Evolutionary conservation across 805 yeast species (phyloP).

Genomic region (Candida yuanshanica): DNA sequence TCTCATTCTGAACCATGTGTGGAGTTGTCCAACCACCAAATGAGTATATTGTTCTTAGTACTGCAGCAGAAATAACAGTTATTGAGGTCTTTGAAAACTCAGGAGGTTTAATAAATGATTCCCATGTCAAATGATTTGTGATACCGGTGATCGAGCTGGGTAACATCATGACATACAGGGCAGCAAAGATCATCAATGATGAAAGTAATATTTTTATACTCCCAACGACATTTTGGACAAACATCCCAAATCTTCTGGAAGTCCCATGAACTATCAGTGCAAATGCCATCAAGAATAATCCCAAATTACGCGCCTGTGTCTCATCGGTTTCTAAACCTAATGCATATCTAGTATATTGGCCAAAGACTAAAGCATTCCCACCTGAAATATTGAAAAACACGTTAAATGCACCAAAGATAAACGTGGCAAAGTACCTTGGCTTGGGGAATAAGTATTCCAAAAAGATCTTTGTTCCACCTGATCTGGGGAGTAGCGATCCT

Average conservation of each 20-base stretch:
- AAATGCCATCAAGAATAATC: slow-evolving; percentile 31
- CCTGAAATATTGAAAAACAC: slow-evolving; percentile 50
- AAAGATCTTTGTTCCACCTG: slow-evolving; percentile 69
- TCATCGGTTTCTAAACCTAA: slow-evolving; percentile 33
- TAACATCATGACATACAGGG: slow-evolving; percentile 45
- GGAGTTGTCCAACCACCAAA: slow-evolving; percentile 57
- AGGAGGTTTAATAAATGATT: slow-evolving; percentile 26
- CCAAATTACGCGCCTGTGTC: slow-evolving; percentile 34
- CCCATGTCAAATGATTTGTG: slow-evolving; percentile 36
- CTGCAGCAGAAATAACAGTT: slow-evolving; percentile 45
- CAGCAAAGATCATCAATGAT: slow-evolving; percentile 46
- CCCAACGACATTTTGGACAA: slow-evolving; percentile 56
- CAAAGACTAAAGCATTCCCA: slow-evolving; percentile 51
- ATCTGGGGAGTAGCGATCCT: slow-evolving; percentile 61
- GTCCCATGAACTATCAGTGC: slow-evolving; percentile 46
- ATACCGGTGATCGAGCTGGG: slow-evolving; percentile 42
- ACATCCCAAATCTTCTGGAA: slow-evolving; percentile 52
- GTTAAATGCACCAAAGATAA: slow-evolving; percentile 34
- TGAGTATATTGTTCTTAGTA: slow-evolving; percentile 49
- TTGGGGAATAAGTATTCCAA: slow-evolving; percentile 55
- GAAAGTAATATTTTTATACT: slow-evolving; percentile 50
- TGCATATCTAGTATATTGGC: slow-evolving; percentile 46
- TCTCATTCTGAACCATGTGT: slow-evolving; percentile 52
- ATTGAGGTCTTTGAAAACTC: slow-evolving; percentile 27
- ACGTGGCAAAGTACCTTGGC: slow-evolving; percentile 50